These are phyloP conservation scores for Tricholoma bakamatsutake DNA, from an alignment of 768 basidiomycete species.

Conservation along the genomic window DNA sequence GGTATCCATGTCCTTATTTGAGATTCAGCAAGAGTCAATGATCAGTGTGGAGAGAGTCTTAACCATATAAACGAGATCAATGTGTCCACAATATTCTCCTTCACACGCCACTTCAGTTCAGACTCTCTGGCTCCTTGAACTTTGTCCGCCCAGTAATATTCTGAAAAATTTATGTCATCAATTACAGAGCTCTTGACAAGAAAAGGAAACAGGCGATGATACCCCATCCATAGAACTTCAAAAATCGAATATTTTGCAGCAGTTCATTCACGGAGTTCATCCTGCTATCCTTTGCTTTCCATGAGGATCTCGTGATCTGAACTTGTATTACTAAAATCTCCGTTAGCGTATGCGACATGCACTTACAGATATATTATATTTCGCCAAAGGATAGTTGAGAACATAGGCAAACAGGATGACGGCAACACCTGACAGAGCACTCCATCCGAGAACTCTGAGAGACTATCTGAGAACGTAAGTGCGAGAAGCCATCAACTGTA, in stretches of 20 bases:
- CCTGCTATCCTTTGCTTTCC: slow-evolving; percentile 60
- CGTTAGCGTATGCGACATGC: not conserved
- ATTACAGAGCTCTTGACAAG: not conserved
- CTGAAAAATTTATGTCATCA: slow-evolving; percentile 22
- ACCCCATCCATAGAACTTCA: slow-evolving; percentile 80
- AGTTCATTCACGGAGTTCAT: slow-evolving; percentile 74
- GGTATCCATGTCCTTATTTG: slow-evolving; percentile 64
- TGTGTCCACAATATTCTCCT: slow-evolving; percentile 54
- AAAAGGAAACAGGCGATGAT: not conserved
- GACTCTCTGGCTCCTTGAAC: slow-evolving; percentile 48
- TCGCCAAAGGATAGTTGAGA: slow-evolving; percentile 64
- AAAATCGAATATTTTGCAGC: slow-evolving; percentile 65
- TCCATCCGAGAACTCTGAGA: slow-evolving; percentile 69
- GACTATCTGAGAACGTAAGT: slow-evolving; percentile 2
- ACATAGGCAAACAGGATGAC: slow-evolving; percentile 57
- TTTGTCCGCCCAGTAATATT: slow-evolving; percentile 54
- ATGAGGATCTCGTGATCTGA: slow-evolving; percentile 50
- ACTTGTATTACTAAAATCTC: not conserved
- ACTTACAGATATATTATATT: slow-evolving; percentile 57
- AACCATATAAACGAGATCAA: slow-evolving; percentile 67
- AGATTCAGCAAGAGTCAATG: not conserved
- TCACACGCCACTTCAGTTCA: slow-evolving; percentile 65
- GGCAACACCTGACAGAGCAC: slow-evolving; percentile 63
- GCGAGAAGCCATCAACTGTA: not conserved
- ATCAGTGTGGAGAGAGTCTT: slow-evolving; percentile 7